These are phyloP conservation scores for Geotrichum ghanense DNA, from an alignment of 805 yeast genomes.

Conservation along the genomic window DNA sequence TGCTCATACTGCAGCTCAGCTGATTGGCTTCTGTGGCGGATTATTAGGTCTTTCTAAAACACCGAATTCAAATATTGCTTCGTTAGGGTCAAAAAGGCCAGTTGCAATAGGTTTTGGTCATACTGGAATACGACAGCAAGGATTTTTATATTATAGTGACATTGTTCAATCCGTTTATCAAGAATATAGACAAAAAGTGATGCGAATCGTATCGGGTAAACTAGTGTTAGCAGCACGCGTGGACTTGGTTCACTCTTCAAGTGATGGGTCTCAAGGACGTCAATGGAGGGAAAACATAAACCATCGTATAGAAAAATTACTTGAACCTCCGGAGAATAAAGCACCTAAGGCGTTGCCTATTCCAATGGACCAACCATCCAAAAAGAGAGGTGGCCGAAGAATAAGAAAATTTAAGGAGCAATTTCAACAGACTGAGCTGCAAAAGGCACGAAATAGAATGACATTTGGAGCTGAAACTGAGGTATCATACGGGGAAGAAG, in stretches of 20 bases:
- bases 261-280: slow-evolving; percentile 44
- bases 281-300: slow-evolving; percentile 50
- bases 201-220: slow-evolving; percentile 72
- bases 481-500: slow-evolving; percentile 57
- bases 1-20: slow-evolving; percentile 57
- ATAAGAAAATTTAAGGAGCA: slow-evolving; percentile 72
- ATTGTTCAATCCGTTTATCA: slow-evolving; percentile 48
- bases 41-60: slow-evolving; percentile 49
- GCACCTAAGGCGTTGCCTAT: slow-evolving; percentile 55
- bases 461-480: slow-evolving; percentile 70
- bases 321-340: slow-evolving; percentile 62
- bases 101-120: slow-evolving; percentile 30
- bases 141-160: slow-evolving; percentile 53
- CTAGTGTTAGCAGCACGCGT: slow-evolving; percentile 72
- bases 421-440: slow-evolving; percentile 67
- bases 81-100: slow-evolving; percentile 50
- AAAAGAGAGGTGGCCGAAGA: slow-evolving; percentile 78
- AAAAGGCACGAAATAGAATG: slow-evolving; percentile 76
- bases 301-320: slow-evolving; percentile 54
- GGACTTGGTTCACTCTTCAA: slow-evolving; percentile 40
- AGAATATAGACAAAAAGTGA: slow-evolving; percentile 52
- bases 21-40: slow-evolving; percentile 62
- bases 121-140: slow-evolving; percentile 47
- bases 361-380: slow-evolving; percentile 66
- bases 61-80: slow-evolving; percentile 77